These are phyloP conservation scores for Macrophomina pseudophaseolina DNA, from an alignment of 2,329 filamentous ascomycete species.

Conservation along the genomic window DNA sequence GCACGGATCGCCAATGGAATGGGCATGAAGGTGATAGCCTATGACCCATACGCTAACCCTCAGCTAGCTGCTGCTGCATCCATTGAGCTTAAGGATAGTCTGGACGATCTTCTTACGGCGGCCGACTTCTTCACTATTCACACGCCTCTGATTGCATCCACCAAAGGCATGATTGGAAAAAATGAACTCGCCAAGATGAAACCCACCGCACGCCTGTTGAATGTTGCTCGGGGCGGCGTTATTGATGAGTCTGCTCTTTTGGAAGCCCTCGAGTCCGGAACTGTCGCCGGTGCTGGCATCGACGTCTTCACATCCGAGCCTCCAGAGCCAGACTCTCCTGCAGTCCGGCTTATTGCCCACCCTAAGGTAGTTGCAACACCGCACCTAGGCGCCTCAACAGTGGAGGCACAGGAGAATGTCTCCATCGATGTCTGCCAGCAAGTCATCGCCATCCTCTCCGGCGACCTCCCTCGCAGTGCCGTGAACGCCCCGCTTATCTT, in stretches of 20 bases:
- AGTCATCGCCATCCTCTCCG: conserved; percentile 73
- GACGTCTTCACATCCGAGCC: conserved; percentile 83
- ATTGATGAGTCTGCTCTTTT: conserved; percentile 78
- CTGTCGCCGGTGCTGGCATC: conserved; percentile 76
- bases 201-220: conserved; percentile 72
- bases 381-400: conserved; percentile 78
- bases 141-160: conserved; percentile 78
- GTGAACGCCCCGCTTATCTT: conserved; percentile 84
- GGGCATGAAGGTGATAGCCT: conserved; percentile 75
- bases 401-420: conserved; percentile 84
- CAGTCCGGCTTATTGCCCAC: conserved; percentile 68
- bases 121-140: conserved; percentile 82
- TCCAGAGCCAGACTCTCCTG: conserved; percentile 62
- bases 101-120: conserved; percentile 66
- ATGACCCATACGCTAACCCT: conserved; percentile 78
- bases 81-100: conserved; percentile 64
- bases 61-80: conserved; percentile 72
- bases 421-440: conserved; percentile 83
- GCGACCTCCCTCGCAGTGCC: conserved; percentile 74
- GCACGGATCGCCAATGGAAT: conserved; percentile 78
- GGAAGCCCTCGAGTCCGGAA: conserved; percentile 70
- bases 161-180: conserved; percentile 73
- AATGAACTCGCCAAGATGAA: conserved; percentile 74
- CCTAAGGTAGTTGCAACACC: conserved; percentile 77
- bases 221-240: conserved; percentile 80